Base-by-base conservation (phyloP, 2,329 filamentous ascomycete genomes). In the Aureobasidium sp. region DNA sequence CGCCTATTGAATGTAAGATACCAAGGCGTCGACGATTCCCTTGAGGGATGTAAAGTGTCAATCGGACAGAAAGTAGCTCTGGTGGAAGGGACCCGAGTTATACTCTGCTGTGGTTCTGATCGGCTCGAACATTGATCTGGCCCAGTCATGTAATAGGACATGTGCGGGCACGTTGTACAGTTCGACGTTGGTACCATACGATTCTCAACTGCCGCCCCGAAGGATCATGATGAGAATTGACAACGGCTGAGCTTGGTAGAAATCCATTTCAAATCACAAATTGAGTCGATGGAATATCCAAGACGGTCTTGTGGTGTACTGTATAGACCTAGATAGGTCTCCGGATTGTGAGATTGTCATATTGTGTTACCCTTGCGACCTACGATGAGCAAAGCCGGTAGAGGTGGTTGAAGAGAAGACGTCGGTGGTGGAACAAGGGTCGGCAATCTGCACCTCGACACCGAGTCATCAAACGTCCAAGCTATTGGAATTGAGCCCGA, bases 401-500 rank as follows among this genome's bases (percentile, higher is more conserved):
- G 15, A 49, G 29, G 20, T 48, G 7, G 14, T 48, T 11, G 8
- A n/a, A 11, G 29, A 49, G 51, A 14, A 34, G 9, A 56, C 29
- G 39, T 34, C 11, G 53, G 20, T 45, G 17, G 29, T 22, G 25
- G 29, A 45, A 56, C 39, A 56, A 15, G 36, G 20, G 25, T 45
- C 36, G 53, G 27, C 41, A 29, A 58, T 8, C 22, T 39, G 36
- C 12, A 56, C 34, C 37, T 47, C 55, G 31, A 17, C 20, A 47
- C 17, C 55, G 29, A 47, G 42, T 58, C 55, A 55, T 27, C 37
- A 20, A 47, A 45, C 55, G 55, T 29, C 36, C 29, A 47, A 47
- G 55, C 53, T 58, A 58, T 58, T 42, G 55, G 34, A 58, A 45
- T 45, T 20, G 31, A 25, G 11, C 41, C 55, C 55, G 55, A 27